phyloP scores from a whole-genome alignment of 352 stramenopile species.

The Phytophthora pseudosyringae region DNA sequence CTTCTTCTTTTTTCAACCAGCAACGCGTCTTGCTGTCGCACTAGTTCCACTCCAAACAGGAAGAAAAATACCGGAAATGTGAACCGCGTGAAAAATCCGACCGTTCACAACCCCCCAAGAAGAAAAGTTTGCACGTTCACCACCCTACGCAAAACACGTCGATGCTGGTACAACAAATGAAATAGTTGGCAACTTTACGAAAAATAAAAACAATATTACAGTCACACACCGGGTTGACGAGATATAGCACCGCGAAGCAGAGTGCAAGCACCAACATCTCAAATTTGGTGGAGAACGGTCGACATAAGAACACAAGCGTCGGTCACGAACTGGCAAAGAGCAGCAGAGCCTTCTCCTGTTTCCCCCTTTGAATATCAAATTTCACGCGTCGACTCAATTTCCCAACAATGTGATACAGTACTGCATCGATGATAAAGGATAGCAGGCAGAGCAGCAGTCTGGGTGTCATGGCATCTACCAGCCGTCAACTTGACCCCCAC shows the following conservation, averaged over 20 bases:
- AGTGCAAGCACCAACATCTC: slow-evolving; percentile 76
- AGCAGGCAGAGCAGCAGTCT: slow-evolving; percentile 63
- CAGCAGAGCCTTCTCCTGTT: slow-evolving; percentile 42
- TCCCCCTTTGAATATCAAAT: slow-evolving; percentile 22
- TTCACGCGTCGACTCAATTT: slow-evolving; percentile 35
- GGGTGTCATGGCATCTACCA: slow-evolving; percentile 52
- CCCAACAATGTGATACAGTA: slow-evolving; percentile 51
- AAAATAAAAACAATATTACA: slow-evolving; percentile 8
- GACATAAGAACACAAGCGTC: slow-evolving; percentile 65
- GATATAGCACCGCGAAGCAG: slow-evolving; percentile 57
- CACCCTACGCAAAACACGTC: slow-evolving; percentile 31
- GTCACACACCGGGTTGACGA: slow-evolving; percentile 48
- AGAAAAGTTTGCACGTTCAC: slow-evolving; percentile 61
- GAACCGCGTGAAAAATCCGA: slow-evolving; percentile 84
- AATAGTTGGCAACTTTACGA: slow-evolving; percentile 4
- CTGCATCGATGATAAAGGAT: slow-evolving; percentile 63
- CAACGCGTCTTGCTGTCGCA: slow-evolving; percentile 57
- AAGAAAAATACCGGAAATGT: slow-evolving; percentile 88
- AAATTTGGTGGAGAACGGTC: slow-evolving; percentile 83
- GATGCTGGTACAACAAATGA: slow-evolving; percentile 39
- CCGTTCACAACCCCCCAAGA: slow-evolving; percentile 66
- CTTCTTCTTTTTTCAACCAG: slow-evolving; percentile 29
- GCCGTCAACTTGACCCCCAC: slow-evolving; percentile 51
- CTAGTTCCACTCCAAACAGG: slow-evolving; percentile 68
- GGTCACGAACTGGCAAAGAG: slow-evolving; percentile 78